Base-by-base conservation (phyloP, 78 protist species). In the Chrysochromulina tobinii region DNA sequence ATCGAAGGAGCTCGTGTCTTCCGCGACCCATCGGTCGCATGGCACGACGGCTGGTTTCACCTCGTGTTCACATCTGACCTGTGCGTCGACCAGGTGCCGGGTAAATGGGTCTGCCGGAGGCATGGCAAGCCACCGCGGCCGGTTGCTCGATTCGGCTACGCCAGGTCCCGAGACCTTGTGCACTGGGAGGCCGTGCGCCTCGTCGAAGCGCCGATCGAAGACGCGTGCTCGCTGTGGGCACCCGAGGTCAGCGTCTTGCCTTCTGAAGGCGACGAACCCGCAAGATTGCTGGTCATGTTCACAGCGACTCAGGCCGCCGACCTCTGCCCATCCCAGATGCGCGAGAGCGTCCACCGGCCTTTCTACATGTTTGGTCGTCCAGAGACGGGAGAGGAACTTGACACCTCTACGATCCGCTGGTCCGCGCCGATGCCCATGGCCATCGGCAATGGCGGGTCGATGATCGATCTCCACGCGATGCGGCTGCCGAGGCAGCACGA, bases 211-310 rank as follows among this genome's bases (percentile, higher is more conserved):
- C 83, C 54, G 9, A 2, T 75, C 25, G 25, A 2, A 14, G 58
- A 27, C 58, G 83, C 83, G 54, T 75, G 83, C 83, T 75, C 83
- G 57, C 1, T 75, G n/a, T 75, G 83, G 58, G 58, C 83, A 23
- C 57, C 83, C 14, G 77, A 68, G 50, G 3, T 68, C 14, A 17
- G 53, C 3, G 38, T 4, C 27, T 11, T 14, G 51, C 11, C 38
- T 2, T 9, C 5, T 66, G 72, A 4, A 15, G 51, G 15, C 23
- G 79, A 69, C n/a, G 55, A 69, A 7, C 51, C 51, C 79, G 79
- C 23, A 2, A 12, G 55, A 3, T 69, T 69, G 51, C 3, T 69
- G 50, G 14, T 69, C 14, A 11, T 23, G n/a, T 69, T 69, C 79
- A n/a, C 79, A 15, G 79, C 79, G 79, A 69, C 79, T 27, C 79